phyloP scores from a whole-genome alignment of 495 filamentous ascomycete species.

The Tuber aestivum region DNA sequence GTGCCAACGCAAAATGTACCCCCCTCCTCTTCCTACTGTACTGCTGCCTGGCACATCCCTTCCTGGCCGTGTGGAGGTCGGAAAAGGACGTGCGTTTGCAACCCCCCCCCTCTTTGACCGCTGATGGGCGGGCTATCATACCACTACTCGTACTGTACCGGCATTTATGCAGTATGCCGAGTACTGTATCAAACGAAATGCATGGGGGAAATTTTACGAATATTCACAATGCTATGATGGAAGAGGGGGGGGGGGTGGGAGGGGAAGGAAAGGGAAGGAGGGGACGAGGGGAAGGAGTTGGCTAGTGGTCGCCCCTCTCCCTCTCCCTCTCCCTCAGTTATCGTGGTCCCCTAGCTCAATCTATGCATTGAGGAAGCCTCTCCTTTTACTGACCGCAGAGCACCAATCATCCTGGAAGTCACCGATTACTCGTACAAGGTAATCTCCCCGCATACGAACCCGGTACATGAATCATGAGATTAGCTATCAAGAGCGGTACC shows the following conservation, averaged over 20 bases:
- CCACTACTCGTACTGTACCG: too few species aligned
- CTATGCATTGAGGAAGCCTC: not conserved
- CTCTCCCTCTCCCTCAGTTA: not conserved
- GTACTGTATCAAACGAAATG: not conserved
- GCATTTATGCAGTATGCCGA: slow-evolving; percentile 4
- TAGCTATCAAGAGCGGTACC: not conserved
- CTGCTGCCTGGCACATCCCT: too few species aligned
- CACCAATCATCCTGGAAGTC: not conserved
- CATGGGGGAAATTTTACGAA: not conserved
- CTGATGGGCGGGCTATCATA: not conserved
- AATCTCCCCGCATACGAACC: not conserved
- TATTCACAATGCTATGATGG: not conserved
- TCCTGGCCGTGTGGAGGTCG: too few species aligned
- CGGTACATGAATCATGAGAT: not conserved
- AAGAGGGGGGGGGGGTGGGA: too few species aligned
- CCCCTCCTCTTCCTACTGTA: too few species aligned
- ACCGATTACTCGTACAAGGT: not conserved
- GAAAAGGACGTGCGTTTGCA: not conserved
- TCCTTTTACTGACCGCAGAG: not conserved
- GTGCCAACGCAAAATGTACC: not conserved
- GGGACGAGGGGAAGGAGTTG: not conserved
- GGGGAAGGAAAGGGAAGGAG: not conserved
- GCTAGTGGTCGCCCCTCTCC: too few species aligned
- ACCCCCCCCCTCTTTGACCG: not conserved
- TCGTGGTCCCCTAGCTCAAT: not conserved